Evolutionary conservation across 108 stramenopile species (phyloP).

Genomic region (Schizochytrium sp.): DNA sequence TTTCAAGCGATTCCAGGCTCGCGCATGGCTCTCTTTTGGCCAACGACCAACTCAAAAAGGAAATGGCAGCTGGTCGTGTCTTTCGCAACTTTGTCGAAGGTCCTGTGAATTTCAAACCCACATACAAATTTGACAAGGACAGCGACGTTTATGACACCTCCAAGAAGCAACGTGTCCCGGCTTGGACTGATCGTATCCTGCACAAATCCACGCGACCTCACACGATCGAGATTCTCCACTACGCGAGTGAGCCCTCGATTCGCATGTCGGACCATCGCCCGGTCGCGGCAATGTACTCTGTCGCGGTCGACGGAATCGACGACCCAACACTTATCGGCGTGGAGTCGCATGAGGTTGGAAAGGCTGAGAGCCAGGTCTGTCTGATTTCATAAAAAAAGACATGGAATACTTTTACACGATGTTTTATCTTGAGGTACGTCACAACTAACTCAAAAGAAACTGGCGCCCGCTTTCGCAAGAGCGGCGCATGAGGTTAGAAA

Average conservation of each 20-base stretch:
- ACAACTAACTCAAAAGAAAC: too few species aligned
- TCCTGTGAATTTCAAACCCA: slow-evolving; percentile 42
- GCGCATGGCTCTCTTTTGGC: slow-evolving; percentile 54
- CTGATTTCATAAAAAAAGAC: neutral
- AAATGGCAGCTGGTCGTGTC: slow-evolving; percentile 34
- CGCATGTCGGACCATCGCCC: slow-evolving; percentile 31
- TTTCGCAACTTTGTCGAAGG: slow-evolving; percentile 43
- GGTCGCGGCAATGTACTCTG: slow-evolving; percentile 22
- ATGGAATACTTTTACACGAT: too few species aligned
- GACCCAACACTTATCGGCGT: neutral
- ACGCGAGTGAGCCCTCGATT: neutral
- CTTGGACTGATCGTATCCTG: slow-evolving; percentile 45
- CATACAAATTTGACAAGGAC: slow-evolving; percentile 52
- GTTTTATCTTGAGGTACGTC: too few species aligned
- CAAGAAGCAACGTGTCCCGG: slow-evolving; percentile 40
- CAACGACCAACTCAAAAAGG: slow-evolving; percentile 58
- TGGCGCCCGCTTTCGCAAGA: too few species aligned
- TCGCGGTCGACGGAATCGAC: neutral
- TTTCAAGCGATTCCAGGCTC: slow-evolving; percentile 27
- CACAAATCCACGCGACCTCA: neutral
- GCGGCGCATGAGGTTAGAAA: too few species aligned
- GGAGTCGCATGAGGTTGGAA: neutral
- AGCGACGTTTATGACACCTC: slow-evolving; percentile 38
- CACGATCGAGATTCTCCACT: neutral
- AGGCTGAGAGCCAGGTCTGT: neutral